Base-by-base conservation (phyloP, 2,329 filamentous ascomycete genomes). In the Ophiostoma ips region DNA sequence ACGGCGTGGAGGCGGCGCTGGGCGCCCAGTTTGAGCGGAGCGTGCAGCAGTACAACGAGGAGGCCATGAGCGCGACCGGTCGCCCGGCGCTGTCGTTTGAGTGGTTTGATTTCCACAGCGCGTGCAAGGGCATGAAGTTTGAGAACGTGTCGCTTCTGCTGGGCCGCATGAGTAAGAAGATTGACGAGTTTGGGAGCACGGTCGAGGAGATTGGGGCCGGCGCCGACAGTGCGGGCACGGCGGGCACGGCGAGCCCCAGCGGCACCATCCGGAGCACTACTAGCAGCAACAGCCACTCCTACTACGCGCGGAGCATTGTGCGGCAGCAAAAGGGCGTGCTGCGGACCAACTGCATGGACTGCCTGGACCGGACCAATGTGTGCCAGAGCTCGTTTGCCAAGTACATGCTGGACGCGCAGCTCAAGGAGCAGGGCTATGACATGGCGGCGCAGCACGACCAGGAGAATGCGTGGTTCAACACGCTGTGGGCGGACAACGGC, bases 311-410 rank as follows among this genome's bases (percentile, higher is more conserved):
- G 2, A 52, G n/a, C n/a, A 52, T 75, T 13, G 57, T 65, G 15
- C 58, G 61, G 5, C 68, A 62, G 44, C 89, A 95, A 62, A 72
- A 69, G 24, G 89, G 89, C 1, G 77, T 94, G 7, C 64, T 96
- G n/a, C 76, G 92, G 50, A 95, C 88, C 2, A 98, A 98, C 61
- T 98, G 92, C 64, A 96, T 98, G 92, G 92, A 98, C 61, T 98
- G 92, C 58, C 70, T 98, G 10, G 92, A 98, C 63, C 79, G 92
- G 19, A 98, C 92, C 2, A 96, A 96, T 58, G 89, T 98, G 19
- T 88, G 89, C 37, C 90, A 96, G 65, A 94, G 87, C 60, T 92
- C 88, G 0, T 89, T 89, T 62, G 92, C 79, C 5, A 85, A 87
- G 60, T 79, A 83, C 60, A 84, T 87, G 56, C 72, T 98, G 2